These are phyloP conservation scores for Alternaria sp. DNA, from an alignment of 2,329 filamentous ascomycete species.

Conservation along the genomic window DNA sequence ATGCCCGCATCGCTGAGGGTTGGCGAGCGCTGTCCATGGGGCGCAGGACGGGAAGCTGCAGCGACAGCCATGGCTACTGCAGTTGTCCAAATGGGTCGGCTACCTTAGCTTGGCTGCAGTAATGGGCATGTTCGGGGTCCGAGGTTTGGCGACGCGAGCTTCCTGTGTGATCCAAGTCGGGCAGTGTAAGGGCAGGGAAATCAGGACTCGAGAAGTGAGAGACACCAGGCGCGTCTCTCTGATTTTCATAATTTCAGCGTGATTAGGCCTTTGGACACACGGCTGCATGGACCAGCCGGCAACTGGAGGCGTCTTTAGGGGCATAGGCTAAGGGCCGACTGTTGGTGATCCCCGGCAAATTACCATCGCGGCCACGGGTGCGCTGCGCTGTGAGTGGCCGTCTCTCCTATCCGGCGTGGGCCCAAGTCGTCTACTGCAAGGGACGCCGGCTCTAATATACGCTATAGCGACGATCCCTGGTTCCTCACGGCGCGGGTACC, in stretches of 20 bases:
- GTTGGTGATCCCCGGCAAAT: conserved; percentile 17
- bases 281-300: conserved; percentile 25
- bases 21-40: conserved; percentile 62
- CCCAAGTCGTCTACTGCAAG: conserved; percentile 21
- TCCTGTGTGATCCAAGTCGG: not conserved
- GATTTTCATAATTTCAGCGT: conserved; percentile 26
- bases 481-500: conserved; percentile 7
- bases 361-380: conserved; percentile 6
- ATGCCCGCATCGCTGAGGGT: conserved; percentile 93
- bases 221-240: conserved; percentile 24
- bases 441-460: conserved; percentile 9
- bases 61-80: conserved; percentile 30
- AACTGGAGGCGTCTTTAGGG: conserved; percentile 23
- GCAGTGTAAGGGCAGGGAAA: conserved; percentile 9
- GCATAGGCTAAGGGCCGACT: conserved; percentile 18
- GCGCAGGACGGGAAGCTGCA: conserved; percentile 23
- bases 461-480: conserved; percentile 13
- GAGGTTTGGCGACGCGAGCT: conserved; percentile 1
- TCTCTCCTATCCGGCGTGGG: conserved; percentile 1
- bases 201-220: conserved; percentile 23
- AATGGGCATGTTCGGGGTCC: conserved; percentile 24
- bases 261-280: conserved; percentile 25
- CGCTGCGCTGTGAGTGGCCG: conserved; percentile 11
- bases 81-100: conserved; percentile 17
- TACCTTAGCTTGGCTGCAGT: conserved; percentile 30